A percentile compares a stretch with the other conserved stretches of the same genome.
phyloP scores from a whole-genome alignment of 371 early-diverging fungal genomes.

The Chytridiales sp. region DNA sequence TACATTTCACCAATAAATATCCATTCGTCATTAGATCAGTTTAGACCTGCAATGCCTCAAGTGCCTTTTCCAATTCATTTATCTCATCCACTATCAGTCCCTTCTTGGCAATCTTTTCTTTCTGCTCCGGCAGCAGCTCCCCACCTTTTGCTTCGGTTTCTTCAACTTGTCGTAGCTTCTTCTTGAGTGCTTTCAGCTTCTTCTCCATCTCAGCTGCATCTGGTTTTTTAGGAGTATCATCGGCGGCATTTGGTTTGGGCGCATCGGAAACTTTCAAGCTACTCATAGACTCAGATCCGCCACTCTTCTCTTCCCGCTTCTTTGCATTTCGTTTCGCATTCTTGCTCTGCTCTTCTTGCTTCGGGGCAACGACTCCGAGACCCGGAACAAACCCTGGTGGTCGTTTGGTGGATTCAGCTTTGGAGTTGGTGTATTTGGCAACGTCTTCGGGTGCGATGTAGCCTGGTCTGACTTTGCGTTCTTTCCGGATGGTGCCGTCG shows the following conservation, averaged over 20 bases:
- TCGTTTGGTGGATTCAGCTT: conserved; percentile 36
- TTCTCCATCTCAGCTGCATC: conserved; percentile 43
- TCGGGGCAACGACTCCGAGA: conserved; percentile 16
- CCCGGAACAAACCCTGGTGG: conserved; percentile 35
- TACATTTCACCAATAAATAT: no score
- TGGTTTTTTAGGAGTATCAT: not conserved
- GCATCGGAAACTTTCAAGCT: conserved; percentile 1
- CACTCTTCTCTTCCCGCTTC: conserved; percentile 25
- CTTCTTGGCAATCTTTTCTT: conserved; percentile 45
- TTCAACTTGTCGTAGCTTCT: conserved; percentile 51
- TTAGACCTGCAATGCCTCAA: no score
- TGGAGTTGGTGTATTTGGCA: conserved; percentile 56
- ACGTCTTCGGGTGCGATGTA: conserved; percentile 68
- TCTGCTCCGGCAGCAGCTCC: conserved; percentile 42
- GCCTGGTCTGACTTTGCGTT: conserved; percentile 66
- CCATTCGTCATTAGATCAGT: no score
- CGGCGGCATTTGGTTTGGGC: conserved; percentile 13
- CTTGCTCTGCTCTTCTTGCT: conserved; percentile 24
- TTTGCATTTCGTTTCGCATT: conserved; percentile 33
- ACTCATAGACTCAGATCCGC: not conserved
- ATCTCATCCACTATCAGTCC: conserved; percentile 38
- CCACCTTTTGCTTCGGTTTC: conserved; percentile 45
- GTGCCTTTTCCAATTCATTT: conserved; percentile 19
- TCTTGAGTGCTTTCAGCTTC: conserved; percentile 48
- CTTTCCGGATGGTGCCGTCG: conserved; percentile 69